phyloP scores from a whole-genome alignment of 495 filamentous ascomycete species.

The Penicillium roqueforti region DNA sequence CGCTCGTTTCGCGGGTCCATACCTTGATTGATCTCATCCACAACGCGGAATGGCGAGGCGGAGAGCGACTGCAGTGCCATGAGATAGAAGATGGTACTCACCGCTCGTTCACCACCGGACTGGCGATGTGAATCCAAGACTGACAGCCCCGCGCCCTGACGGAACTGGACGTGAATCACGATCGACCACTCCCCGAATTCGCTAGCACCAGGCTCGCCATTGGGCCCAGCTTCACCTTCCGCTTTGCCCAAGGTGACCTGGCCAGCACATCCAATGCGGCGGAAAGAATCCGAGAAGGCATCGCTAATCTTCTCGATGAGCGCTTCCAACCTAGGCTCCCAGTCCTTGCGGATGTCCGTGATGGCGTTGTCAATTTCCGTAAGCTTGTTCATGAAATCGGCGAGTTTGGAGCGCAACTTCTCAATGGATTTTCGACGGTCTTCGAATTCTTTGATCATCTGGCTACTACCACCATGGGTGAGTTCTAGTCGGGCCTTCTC shows the following conservation, averaged over 20 bases:
- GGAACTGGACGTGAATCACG: conserved; percentile 90
- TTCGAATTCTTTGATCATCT: conserved; percentile 67
- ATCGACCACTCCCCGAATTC: conserved; percentile 91
- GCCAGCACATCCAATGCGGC: conserved; percentile 91
- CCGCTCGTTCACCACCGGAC: conserved; percentile 92
- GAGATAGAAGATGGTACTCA: conserved; percentile 98
- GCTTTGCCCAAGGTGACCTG: conserved; percentile 66
- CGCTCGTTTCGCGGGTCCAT: conserved; percentile 99
- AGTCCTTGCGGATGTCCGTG: conserved; percentile 52
- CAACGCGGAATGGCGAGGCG: conserved; percentile 95
- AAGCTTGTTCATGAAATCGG: conserved; percentile 43
- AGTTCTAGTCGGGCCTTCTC: conserved; percentile 70
- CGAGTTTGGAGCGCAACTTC: conserved; percentile 47
- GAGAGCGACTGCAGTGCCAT: conserved; percentile 96
- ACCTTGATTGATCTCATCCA: conserved; percentile 99
- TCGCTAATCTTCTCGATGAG: conserved; percentile 78
- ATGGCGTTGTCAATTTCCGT: conserved; percentile 53
- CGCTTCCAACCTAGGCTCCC: conserved; percentile 81
- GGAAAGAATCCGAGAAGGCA: conserved; percentile 85
- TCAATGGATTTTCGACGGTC: conserved; percentile 7
- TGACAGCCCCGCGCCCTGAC: conserved; percentile 78
- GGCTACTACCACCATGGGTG: conserved; percentile 73
- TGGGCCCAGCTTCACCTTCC: conserved; percentile 33
- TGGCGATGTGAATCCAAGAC: conserved; percentile 87
- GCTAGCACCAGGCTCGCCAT: conserved; percentile 57